Conservation (phyloP, 2,329 filamentous ascomycete genomes). For the Diaporthe nobilis region DNA sequence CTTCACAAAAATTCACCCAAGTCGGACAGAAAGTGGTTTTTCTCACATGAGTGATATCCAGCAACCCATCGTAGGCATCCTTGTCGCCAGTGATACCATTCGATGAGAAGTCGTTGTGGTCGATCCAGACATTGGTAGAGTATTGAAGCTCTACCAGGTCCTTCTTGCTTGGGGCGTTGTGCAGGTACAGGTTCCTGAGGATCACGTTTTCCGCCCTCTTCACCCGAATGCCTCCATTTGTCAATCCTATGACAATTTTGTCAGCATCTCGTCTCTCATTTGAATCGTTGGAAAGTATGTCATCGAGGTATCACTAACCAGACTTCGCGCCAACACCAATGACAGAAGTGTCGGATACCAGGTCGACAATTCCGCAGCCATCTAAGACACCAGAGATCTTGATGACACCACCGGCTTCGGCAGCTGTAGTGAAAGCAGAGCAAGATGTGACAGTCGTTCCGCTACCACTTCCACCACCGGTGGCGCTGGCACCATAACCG, state of each 20-base stretch:
- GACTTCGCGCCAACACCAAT: conserved; percentile 63
- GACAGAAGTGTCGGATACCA: conserved; percentile 65
- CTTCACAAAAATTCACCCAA: not conserved
- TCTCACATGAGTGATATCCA: conserved; percentile 70
- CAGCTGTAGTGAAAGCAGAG: conserved; percentile 55
- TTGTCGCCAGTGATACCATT: conserved; percentile 64
- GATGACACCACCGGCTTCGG: conserved; percentile 57
- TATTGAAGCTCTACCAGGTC: conserved; percentile 60
- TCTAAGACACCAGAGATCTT: conserved; percentile 61
- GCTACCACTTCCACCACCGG: conserved; percentile 60
- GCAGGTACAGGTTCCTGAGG: conserved; percentile 68
- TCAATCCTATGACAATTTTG: conserved; percentile 50
- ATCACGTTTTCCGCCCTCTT: conserved; percentile 67
- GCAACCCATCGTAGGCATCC: conserved; percentile 70
- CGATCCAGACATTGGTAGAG: conserved; percentile 61
- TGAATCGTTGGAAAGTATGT: not conserved
- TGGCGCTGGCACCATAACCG: conserved; percentile 56
- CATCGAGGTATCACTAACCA: conserved; percentile 44
- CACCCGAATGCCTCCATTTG: conserved; percentile 62
- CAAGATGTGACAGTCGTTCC: conserved; percentile 62
- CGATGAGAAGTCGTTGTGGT: conserved; percentile 67
- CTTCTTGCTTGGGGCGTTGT: conserved; percentile 61
- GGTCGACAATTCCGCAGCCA: conserved; percentile 58
- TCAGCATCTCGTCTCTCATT: not conserved
- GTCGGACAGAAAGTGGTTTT: conserved; percentile 50